Conservation (phyloP, 768 basidiomycete genomes). For the Amanita polypyramis region DNA sequence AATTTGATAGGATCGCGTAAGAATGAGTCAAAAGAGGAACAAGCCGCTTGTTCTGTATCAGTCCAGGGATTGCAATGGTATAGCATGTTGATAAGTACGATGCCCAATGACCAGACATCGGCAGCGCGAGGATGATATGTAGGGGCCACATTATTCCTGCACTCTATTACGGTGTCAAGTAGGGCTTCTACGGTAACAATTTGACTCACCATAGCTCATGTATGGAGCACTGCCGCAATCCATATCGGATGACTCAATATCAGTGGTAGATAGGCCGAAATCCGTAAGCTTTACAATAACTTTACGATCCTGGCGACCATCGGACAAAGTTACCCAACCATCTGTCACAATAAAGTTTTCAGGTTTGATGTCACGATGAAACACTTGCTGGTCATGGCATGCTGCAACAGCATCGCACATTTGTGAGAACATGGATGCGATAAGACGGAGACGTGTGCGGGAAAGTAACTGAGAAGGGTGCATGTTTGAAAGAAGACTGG, state of each 20-base stretch:
- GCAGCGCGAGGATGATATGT: conserved; percentile 91
- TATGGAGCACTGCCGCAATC: conserved; percentile 98
- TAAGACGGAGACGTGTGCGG: conserved; percentile 79
- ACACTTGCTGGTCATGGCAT: conserved; percentile 85
- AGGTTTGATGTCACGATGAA: conserved; percentile 97
- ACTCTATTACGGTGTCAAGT: conserved; percentile 46
- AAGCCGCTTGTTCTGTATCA: conserved; percentile 76
- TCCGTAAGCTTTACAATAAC: conserved; percentile 96
- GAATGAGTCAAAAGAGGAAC: conserved; percentile 75
- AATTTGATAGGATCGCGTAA: conserved; percentile 72
- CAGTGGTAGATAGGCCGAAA: conserved; percentile 90
- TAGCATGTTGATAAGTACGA: conserved; percentile 98
- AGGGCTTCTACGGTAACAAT: conserved; percentile 4
- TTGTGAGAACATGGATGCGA: conserved; percentile 95
- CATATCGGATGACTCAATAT: conserved; percentile 86
- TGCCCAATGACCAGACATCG: conserved; percentile 98
- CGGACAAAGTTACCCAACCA: conserved; percentile 44
- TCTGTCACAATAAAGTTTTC: conserved; percentile 97
- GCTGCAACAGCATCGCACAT: conserved; percentile 98
- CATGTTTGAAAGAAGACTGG: conserved; percentile 78
- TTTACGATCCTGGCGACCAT: conserved; percentile 62
- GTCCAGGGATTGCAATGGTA: conserved; percentile 99
- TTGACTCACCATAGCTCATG: conserved; percentile 85
- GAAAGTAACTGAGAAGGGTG: conserved; percentile 77
- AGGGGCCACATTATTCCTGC: conserved; percentile 93